phyloP scores from a whole-genome alignment of 331 rosid species.

The Spiraea crenata region DNA sequence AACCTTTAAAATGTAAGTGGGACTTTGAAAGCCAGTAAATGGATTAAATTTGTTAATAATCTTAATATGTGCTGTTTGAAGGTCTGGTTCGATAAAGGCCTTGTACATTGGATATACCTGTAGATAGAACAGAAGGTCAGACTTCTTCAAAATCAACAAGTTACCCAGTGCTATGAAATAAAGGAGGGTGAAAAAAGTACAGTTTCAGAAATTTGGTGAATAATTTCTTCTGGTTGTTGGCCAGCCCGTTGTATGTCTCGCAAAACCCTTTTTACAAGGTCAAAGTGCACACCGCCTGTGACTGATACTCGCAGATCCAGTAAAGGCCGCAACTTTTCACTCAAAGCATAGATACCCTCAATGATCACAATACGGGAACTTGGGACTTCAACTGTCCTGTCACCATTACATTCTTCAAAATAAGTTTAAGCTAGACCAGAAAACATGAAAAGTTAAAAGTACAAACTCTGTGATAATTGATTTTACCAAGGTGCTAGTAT shows the following conservation, averaged over 20 bases:
- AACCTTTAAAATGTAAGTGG: conserved; percentile 63
- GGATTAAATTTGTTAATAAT: conserved; percentile 64
- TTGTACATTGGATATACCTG: conserved; percentile 78
- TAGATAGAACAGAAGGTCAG: conserved; percentile 20
- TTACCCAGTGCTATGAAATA: conserved; percentile 18
- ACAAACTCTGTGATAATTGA: not conserved
- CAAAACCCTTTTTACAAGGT: conserved; percentile 63
- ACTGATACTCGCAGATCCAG: conserved; percentile 68
- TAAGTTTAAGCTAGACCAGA: conserved; percentile 22
- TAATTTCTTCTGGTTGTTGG: conserved; percentile 69
- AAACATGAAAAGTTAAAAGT: not conserved
- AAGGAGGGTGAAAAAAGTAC: conserved; percentile 33
- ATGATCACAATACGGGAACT: conserved; percentile 63
- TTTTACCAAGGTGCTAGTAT: not conserved
- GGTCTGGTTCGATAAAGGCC: conserved; percentile 71
- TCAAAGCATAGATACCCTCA: conserved; percentile 67
- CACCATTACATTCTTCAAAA: conserved; percentile 26
- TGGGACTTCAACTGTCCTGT: conserved; percentile 65
- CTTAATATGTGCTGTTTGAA: conserved; percentile 59
- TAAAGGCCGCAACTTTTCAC: conserved; percentile 54
- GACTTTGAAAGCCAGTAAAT: conserved; percentile 63
- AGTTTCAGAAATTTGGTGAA: conserved; percentile 68
- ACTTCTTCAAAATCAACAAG: conserved; percentile 24
- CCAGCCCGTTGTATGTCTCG: conserved; percentile 71
- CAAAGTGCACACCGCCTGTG: conserved; percentile 71